Base-by-base conservation (phyloP, 108 stramenopile genomes). In the Mayamaea pseudoterrestris region DNA sequence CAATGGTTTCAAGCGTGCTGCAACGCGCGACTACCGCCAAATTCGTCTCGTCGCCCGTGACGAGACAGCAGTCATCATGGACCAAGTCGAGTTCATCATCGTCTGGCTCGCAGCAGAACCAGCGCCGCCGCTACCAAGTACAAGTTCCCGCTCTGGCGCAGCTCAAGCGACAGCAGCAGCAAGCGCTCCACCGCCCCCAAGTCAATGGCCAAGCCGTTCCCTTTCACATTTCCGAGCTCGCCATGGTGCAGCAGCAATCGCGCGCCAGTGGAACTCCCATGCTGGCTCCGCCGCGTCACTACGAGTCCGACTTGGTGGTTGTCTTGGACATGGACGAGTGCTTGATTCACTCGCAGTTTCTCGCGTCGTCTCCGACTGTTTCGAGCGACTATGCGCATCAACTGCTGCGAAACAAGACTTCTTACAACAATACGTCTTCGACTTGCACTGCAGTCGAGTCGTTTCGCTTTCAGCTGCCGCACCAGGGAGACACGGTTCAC, bases 241-340 rank as follows among this genome's bases (percentile, higher is more conserved):
- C 20, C 8, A 12, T 11, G 26, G 44, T 50, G 20, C 35, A 52
- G 24, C 58, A 47, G 20, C 30, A 47, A 20, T 6, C 26, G 8
- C 29, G 43, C 13, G 6, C 28, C 16, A 32, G 35, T 5, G 5
- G 13, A 4, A 26, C 30, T 14, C 35, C 46, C 28, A 16, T 16
- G 35, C 12, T n/a, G 6, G 11, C 11, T 24, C 12, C 27, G 12
- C n/a, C 46, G 8, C 13, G 58, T 41, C 22, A 71, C 7, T 76
- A 70, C 45, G 62, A 71, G 3, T 93, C 91, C 7, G 91, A 89
- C 58, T 58, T 93, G 1, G 57, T 89, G 11, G 93, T 99, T 5
- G 92, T 99, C 20, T 70, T 99, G 18, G 98, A 99, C 56, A 85
- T 97, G 77, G 98, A 99, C 57, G 98, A 99, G 66, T 98, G 96